Conservation (phyloP, 2,329 filamentous ascomycete species). For the Botrytis pseudocinerea region DNA sequence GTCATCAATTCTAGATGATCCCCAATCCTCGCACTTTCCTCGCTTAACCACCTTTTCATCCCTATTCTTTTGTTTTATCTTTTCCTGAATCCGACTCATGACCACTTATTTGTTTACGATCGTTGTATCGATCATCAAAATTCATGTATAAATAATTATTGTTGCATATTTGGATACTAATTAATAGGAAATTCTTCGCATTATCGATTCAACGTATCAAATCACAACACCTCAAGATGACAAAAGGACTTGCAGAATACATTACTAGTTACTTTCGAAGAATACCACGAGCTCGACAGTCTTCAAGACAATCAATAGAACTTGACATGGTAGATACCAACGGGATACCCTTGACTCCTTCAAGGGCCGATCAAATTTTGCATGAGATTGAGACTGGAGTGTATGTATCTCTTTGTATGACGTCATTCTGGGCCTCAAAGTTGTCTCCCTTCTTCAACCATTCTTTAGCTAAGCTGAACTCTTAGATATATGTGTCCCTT, state of each 20-base stretch:
- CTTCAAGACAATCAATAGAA: not conserved
- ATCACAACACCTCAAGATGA: not conserved
- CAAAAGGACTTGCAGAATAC: not conserved
- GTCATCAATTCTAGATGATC: not conserved
- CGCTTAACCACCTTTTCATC: not conserved
- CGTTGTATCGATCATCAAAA: not conserved
- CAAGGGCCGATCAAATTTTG: not conserved
- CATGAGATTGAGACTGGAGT: slow-evolving; percentile 5
- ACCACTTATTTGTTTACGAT: not conserved
- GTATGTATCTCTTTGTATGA: slow-evolving; percentile 1
- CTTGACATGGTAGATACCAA: not conserved
- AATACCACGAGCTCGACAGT: too few species aligned
- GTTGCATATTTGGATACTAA: not conserved
- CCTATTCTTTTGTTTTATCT: not conserved
- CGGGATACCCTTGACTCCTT: not conserved
- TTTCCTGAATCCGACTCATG: too few species aligned
- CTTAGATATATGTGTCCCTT: slow-evolving; percentile 8
- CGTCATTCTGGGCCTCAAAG: not conserved
- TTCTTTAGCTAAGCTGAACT: not conserved
- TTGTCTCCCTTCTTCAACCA: too few species aligned
- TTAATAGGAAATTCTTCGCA: not conserved
- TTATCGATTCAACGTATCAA: not conserved
- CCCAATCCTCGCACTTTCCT: not conserved
- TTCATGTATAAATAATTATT: not conserved
- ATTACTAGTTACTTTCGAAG: not conserved